Evolutionary conservation across 805 yeast genomes (phyloP).

Genomic region (Blastobotrys peoriensis): DNA sequence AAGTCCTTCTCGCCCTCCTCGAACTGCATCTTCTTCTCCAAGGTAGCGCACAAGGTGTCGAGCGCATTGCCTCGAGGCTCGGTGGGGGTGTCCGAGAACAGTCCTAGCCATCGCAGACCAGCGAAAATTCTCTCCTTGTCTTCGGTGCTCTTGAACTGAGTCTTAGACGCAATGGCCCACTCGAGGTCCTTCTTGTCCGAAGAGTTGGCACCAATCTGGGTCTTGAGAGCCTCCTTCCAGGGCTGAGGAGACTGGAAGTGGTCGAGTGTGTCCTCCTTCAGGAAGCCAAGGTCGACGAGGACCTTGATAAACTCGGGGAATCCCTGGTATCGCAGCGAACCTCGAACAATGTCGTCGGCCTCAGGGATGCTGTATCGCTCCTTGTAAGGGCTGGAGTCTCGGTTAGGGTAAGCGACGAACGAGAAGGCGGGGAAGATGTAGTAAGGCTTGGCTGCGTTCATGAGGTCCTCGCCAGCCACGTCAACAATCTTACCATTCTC

Average conservation of each 20-base stretch:
- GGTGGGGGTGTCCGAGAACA: slow-evolving; percentile 69
- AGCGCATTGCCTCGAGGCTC: slow-evolving; percentile 91
- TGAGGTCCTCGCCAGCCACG: slow-evolving; percentile 81
- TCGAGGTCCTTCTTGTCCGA: slow-evolving; percentile 65
- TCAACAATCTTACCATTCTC: slow-evolving; percentile 76
- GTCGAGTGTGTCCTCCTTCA: slow-evolving; percentile 66
- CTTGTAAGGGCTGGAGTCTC: slow-evolving; percentile 92
- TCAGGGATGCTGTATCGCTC: slow-evolving; percentile 93
- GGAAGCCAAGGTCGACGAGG: slow-evolving; percentile 87
- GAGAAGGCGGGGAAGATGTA: slow-evolving; percentile 94
- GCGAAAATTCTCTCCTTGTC: slow-evolving; percentile 81
- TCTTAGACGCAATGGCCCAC: slow-evolving; percentile 67
- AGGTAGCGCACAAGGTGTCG: slow-evolving; percentile 94
- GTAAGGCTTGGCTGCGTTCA: slow-evolving; percentile 94
- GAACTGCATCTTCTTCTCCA: slow-evolving; percentile 93
- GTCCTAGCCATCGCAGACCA: slow-evolving; percentile 92
- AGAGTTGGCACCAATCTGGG: slow-evolving; percentile 69
- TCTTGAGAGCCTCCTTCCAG: slow-evolving; percentile 85
- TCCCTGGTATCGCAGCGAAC: slow-evolving; percentile 96
- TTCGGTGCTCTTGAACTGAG: slow-evolving; percentile 71
- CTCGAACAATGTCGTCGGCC: slow-evolving; percentile 94
- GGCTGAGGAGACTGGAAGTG: slow-evolving; percentile 53
- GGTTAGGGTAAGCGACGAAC: slow-evolving; percentile 93
- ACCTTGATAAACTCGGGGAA: slow-evolving; percentile 98
- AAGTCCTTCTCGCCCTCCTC: slow-evolving; percentile 93